Conservation (phyloP, 805 yeast species). For the Spencermartinsiella europaea region DNA sequence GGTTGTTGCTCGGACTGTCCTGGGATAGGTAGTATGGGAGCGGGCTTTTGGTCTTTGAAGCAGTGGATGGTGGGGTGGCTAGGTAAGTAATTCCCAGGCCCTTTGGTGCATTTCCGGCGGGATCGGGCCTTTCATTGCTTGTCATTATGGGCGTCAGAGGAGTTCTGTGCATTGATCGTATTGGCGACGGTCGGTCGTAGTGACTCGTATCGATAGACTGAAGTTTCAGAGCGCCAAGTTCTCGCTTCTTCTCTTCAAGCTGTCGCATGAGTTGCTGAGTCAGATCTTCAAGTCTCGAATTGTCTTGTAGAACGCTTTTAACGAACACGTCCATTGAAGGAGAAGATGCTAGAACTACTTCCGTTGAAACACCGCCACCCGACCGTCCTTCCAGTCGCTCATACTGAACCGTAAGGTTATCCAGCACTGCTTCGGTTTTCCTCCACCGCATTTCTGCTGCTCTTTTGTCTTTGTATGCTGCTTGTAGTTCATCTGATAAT, state of each 20-base stretch:
- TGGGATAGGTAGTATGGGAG: not conserved
- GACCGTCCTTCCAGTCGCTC: slow-evolving; percentile 13
- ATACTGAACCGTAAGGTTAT: slow-evolving; percentile 16
- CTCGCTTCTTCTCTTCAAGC: not conserved
- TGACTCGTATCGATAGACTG: not conserved
- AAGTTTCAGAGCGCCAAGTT: not conserved
- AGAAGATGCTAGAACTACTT: not conserved
- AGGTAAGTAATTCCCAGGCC: not conserved
- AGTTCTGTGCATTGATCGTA: not conserved
- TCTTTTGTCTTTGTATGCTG: slow-evolving; percentile 9
- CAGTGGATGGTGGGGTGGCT: slow-evolving; percentile 3
- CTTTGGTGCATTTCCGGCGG: not conserved
- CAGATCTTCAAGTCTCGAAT: slow-evolving; percentile 2
- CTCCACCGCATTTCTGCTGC: slow-evolving; percentile 17
- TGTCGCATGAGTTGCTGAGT: slow-evolving; percentile 1
- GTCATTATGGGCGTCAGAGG: not conserved
- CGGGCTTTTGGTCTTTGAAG: not conserved
- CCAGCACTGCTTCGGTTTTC: slow-evolving; percentile 14
- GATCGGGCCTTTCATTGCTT: not conserved
- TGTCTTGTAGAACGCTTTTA: slow-evolving; percentile 5
- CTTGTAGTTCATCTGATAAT: slow-evolving; percentile 15
- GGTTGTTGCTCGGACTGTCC: not conserved
- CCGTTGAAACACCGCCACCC: not conserved
- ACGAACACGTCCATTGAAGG: slow-evolving; percentile 4
- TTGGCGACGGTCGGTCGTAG: not conserved